Conservation (phyloP, 2,329 filamentous ascomycete genomes). For the Decorospora gaudefroyi region DNA sequence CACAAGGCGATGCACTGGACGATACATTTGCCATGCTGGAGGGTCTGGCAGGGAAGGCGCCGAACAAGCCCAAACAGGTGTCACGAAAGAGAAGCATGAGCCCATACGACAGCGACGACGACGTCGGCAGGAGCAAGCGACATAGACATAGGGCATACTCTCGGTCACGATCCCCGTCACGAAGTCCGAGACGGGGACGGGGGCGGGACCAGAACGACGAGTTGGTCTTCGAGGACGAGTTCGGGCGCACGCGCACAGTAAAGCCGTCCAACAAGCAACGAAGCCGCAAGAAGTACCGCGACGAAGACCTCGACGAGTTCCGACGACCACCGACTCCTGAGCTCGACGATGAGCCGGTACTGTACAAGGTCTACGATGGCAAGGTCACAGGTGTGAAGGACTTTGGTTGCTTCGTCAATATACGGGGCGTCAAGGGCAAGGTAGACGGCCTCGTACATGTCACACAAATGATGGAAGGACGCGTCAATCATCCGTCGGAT, state of each 20-base stretch:
- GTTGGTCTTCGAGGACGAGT: slow-evolving; percentile 63
- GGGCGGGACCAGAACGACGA: slow-evolving; percentile 52
- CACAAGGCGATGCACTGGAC: slow-evolving; percentile 72
- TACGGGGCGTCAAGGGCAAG: slow-evolving; percentile 84
- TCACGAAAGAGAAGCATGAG: slow-evolving; percentile 64
- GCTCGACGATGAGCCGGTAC: slow-evolving; percentile 76
- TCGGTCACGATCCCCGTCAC: slow-evolving; percentile 59
- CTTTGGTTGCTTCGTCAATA: slow-evolving; percentile 92
- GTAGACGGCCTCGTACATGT: slow-evolving; percentile 94
- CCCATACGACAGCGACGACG: slow-evolving; percentile 55
- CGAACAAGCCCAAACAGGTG: slow-evolving; percentile 52
- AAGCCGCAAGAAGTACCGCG: slow-evolving; percentile 42
- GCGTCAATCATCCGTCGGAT: slow-evolving; percentile 91
- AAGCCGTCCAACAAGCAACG: slow-evolving; percentile 51
- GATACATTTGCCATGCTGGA: slow-evolving; percentile 94
- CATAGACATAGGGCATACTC: slow-evolving; percentile 57
- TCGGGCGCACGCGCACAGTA: slow-evolving; percentile 54
- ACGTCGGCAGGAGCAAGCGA: slow-evolving; percentile 50
- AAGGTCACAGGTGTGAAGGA: slow-evolving; percentile 91
- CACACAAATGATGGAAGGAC: slow-evolving; percentile 81
- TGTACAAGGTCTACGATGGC: slow-evolving; percentile 89
- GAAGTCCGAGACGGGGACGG: slow-evolving; percentile 51
- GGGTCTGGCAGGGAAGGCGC: slow-evolving; percentile 65
- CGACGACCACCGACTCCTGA: slow-evolving; percentile 70
- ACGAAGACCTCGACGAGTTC: slow-evolving; percentile 62